These are phyloP conservation scores for Aspergillus texensis DNA, from an alignment of 2,329 filamentous ascomycete genomes.

Conservation along the genomic window DNA sequence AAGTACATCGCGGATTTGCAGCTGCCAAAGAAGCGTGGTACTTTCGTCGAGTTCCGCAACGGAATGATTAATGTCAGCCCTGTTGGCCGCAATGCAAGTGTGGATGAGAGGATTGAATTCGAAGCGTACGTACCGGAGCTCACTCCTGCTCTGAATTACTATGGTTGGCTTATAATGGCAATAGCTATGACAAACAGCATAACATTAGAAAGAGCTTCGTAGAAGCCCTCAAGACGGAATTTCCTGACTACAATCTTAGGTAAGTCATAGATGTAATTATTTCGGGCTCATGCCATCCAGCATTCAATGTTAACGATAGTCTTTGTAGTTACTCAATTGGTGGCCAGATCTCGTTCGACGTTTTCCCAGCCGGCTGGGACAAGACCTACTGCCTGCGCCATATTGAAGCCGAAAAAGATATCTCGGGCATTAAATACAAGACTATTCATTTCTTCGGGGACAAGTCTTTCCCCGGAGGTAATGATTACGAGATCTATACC, in stretches of 20 bases:
- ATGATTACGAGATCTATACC: slow-evolving; percentile 91
- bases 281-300: neutral
- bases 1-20: slow-evolving; percentile 64
- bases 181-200: slow-evolving; percentile 73
- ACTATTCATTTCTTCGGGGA: slow-evolving; percentile 98
- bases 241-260: slow-evolving; percentile 82
- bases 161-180: slow-evolving; percentile 14
- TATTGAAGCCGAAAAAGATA: slow-evolving; percentile 77
- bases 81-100: slow-evolving; percentile 77
- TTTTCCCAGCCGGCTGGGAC: slow-evolving; percentile 97
- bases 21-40: slow-evolving; percentile 65
- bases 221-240: slow-evolving; percentile 73
- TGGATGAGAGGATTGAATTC: slow-evolving; percentile 79
- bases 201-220: slow-evolving; percentile 79
- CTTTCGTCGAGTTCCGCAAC: slow-evolving; percentile 68
- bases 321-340: slow-evolving; percentile 79
- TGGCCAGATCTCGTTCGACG: slow-evolving; percentile 96
- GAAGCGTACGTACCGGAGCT: slow-evolving; percentile 53
- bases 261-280: slow-evolving; percentile 52
- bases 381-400: slow-evolving; percentile 96
- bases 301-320: slow-evolving; percentile 4
- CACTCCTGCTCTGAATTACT: neutral
- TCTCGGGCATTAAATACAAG: slow-evolving; percentile 67
- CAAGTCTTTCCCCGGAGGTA: slow-evolving; percentile 88
- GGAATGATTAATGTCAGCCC: slow-evolving; percentile 68